Evolutionary conservation across 2,329 filamentous ascomycete species (phyloP), one percentile per base, ranked within the genome.

Genomic region (Grosmannia clavigera): DNA sequence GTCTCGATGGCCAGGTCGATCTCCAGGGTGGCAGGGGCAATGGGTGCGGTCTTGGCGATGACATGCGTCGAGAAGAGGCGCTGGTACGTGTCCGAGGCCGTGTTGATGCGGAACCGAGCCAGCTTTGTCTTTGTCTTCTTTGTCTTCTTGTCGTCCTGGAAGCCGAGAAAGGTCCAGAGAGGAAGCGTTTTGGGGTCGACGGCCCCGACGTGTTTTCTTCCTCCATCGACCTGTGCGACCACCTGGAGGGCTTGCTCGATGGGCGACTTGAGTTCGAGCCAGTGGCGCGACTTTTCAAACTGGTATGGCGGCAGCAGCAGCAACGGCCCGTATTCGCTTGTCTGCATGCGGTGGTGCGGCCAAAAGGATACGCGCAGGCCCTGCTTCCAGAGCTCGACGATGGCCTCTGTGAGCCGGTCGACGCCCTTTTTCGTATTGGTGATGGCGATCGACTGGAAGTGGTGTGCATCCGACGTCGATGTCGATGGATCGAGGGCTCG

Each of bases 101-200:
- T 75, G 62, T 77, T 75, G 66, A 80, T 67, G 0, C 69, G 69
- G 69, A 79, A 79, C 0, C 70, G 67, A 0, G 70, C 69, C 0
- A n/a, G 9, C 19, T 22, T 50, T 5, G 16, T 10, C n/a, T 25
- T 16, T 3, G 16, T 6, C 3, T 5, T 52, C 48, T 40, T 57
- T 10, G 62, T 25, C 12, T 43, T 57, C 63, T 64, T 29, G 33
- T 11, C 33, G 33, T 35, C 33, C 11, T 62, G 57, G 62, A 62
- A 60, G 51, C 63, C 62, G 25, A 58, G 48, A 33, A 63, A 65
- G 54, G 60, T 61, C 33, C 33, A 22, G 22, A 22, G 22, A 10
- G n/a, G n/a, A 12, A 31, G 51, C 27, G 12, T 62, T 59, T 62
- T 55, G 46, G 55, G 43, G 33, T 31, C 54, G 59, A 55, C 58